Evolutionary conservation across 805 yeast genomes (phyloP).

Genomic region (Saccharomycopsis vini): DNA sequence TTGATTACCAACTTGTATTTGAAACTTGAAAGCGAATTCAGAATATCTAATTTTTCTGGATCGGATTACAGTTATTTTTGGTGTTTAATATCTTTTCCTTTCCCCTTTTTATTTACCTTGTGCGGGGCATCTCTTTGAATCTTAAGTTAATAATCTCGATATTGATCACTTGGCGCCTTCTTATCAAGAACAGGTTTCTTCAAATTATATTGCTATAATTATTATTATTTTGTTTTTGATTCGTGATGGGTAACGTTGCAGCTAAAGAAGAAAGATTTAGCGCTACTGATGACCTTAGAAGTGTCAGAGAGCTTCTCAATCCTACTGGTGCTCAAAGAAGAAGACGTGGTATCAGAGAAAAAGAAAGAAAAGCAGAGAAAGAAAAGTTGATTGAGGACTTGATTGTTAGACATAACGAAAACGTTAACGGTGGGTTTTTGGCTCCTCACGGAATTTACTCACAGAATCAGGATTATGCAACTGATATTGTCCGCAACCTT

Average conservation of each 20-base stretch:
- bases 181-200: too few species aligned
- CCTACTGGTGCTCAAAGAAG: conserved; percentile 23
- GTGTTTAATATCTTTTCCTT: not conserved
- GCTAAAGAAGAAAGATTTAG: conserved; percentile 31
- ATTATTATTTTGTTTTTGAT: not conserved
- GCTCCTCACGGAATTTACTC: conserved; percentile 88
- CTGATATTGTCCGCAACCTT: conserved; percentile 60
- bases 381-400: conserved; percentile 49
- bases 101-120: not conserved
- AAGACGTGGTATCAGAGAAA: conserved; percentile 42
- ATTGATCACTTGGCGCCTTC: too few species aligned
- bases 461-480: conserved; percentile 64
- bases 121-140: too few species aligned
- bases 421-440: conserved; percentile 87
- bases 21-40: too few species aligned
- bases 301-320: conserved; percentile 23
- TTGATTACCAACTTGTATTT: too few species aligned
- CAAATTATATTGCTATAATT: too few species aligned
- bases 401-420: conserved; percentile 53
- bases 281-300: not conserved
- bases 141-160: too few species aligned
- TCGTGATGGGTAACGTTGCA: conserved; percentile 40
- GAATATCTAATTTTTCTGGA: not conserved
- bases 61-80: too few species aligned
- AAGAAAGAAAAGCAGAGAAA: conserved; percentile 38